These are phyloP conservation scores for Puccinia polysora DNA, from an alignment of 1,284 basidiomycete species.

Conservation along the genomic window DNA sequence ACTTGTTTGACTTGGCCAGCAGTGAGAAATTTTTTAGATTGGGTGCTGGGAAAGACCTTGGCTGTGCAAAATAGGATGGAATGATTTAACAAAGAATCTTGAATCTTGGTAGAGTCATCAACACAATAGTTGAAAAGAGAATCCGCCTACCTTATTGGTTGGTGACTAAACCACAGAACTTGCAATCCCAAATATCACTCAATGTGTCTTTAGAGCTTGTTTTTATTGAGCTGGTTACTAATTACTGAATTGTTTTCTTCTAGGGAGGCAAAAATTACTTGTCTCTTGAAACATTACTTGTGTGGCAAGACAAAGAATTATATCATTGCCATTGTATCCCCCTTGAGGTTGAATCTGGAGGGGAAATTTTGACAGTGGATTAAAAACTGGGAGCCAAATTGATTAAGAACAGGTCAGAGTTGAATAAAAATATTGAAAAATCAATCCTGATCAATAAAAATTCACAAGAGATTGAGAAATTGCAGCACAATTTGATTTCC, in stretches of 20 bases:
- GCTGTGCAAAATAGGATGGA: slow-evolving; percentile 89
- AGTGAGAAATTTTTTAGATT: slow-evolving; percentile 95
- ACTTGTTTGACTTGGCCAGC: slow-evolving; percentile 93
- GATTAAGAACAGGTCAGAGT: slow-evolving; percentile 90
- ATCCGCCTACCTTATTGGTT: slow-evolving; percentile 83
- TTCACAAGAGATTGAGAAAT: slow-evolving; percentile 84
- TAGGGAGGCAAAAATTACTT: slow-evolving; percentile 75
- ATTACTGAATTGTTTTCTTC: neutral
- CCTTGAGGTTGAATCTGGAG: slow-evolving; percentile 85
- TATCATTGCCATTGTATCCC: slow-evolving; percentile 92
- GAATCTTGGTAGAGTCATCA: slow-evolving; percentile 93
- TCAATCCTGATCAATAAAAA: slow-evolving; percentile 91
- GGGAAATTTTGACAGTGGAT: slow-evolving; percentile 94
- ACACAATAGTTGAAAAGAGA: slow-evolving; percentile 86
- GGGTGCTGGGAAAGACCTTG: slow-evolving; percentile 75
- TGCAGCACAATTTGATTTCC: slow-evolving; percentile 83
- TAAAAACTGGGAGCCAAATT: slow-evolving; percentile 94
- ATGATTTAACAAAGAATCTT: slow-evolving; percentile 98
- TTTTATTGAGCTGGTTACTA: neutral
- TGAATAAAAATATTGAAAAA: slow-evolving; percentile 90
- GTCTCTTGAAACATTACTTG: slow-evolving; percentile 94
- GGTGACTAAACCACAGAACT: neutral
- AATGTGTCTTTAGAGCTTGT: neutral
- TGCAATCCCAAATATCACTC: neutral
- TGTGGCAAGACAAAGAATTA: slow-evolving; percentile 98